These are phyloP conservation scores for Cicer cuneatum DNA, from an alignment of 306 rosid species.

Conservation along the genomic window DNA sequence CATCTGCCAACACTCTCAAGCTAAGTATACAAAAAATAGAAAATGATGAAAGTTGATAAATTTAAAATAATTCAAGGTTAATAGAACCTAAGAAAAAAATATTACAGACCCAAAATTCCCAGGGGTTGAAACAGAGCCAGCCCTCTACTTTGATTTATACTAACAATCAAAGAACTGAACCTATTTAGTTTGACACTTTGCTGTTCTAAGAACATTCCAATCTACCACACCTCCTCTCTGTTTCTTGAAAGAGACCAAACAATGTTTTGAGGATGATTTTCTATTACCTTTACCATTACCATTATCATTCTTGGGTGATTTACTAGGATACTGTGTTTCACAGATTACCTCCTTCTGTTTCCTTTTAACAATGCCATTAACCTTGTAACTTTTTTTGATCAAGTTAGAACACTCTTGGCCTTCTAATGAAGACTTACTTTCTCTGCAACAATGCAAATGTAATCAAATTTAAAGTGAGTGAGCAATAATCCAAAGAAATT, in stretches of 20 bases:
- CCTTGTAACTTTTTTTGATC: slow-evolving; percentile 34
- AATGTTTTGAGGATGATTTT: slow-evolving; percentile 40
- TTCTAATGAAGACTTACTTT: slow-evolving; percentile 51
- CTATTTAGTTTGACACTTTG: slow-evolving; percentile 50
- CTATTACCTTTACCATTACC: slow-evolving; percentile 43
- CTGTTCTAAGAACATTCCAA: slow-evolving; percentile 71
- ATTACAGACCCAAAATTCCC: slow-evolving; percentile 24
- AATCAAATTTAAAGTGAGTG: not conserved
- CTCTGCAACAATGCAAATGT: slow-evolving; percentile 55
- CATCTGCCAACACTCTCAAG: too few species aligned
- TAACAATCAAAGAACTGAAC: slow-evolving; percentile 37
- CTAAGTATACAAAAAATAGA: too few species aligned
- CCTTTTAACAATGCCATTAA: slow-evolving; percentile 61
- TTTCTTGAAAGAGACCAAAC: slow-evolving; percentile 62
- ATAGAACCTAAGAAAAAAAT: not conserved
- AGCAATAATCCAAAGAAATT: not conserved
- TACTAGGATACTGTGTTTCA: slow-evolving; percentile 54
- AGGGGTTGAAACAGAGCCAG: slow-evolving; percentile 18
- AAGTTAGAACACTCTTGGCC: slow-evolving; percentile 45
- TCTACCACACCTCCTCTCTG: slow-evolving; percentile 60
- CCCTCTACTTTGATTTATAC: slow-evolving; percentile 11
- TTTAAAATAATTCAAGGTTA: not conserved
- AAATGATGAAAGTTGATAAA: not conserved
- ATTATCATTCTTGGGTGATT: slow-evolving; percentile 54
- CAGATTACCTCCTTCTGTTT: slow-evolving; percentile 55